Conservation (phyloP, 768 basidiomycete genomes). For the Serendipita sp. region DNA sequence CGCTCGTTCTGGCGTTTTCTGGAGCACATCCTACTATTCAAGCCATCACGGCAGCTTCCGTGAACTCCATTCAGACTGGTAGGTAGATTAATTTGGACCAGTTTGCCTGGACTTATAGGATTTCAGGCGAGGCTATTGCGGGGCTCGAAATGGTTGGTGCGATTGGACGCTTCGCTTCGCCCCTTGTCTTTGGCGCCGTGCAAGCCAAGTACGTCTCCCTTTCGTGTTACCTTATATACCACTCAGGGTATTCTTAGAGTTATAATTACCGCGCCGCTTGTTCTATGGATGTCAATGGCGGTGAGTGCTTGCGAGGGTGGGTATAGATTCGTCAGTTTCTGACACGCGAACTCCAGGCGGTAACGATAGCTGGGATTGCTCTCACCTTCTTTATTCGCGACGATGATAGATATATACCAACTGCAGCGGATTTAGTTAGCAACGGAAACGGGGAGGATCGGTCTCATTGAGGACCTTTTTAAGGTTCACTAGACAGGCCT, state of each 20-base stretch:
- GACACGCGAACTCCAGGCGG: neutral
- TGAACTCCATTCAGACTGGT: neutral
- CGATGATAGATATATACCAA: slow-evolving; percentile 2
- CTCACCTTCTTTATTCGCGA: neutral
- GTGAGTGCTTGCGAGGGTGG: neutral
- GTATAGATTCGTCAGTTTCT: too few species aligned
- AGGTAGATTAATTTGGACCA: neutral
- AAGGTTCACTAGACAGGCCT: too few species aligned
- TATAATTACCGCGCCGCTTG: neutral
- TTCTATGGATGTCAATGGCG: neutral
- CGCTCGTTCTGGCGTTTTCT: neutral
- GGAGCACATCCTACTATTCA: neutral
- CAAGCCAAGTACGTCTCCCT: neutral
- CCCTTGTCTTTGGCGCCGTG: neutral
- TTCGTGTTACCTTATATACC: neutral
- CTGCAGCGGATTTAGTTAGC: neutral
- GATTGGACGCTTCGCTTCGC: neutral
- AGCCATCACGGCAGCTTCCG: neutral
- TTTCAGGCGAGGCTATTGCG: neutral
- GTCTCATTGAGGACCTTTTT: too few species aligned
- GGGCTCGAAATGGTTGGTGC: neutral
- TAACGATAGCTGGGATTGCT: neutral
- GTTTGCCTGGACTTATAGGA: neutral
- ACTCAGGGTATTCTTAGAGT: neutral
- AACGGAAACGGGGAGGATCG: too few species aligned